Base-by-base conservation (phyloP, 2,329 filamentous ascomycete genomes). In the Phyllachora maydis region DNA sequence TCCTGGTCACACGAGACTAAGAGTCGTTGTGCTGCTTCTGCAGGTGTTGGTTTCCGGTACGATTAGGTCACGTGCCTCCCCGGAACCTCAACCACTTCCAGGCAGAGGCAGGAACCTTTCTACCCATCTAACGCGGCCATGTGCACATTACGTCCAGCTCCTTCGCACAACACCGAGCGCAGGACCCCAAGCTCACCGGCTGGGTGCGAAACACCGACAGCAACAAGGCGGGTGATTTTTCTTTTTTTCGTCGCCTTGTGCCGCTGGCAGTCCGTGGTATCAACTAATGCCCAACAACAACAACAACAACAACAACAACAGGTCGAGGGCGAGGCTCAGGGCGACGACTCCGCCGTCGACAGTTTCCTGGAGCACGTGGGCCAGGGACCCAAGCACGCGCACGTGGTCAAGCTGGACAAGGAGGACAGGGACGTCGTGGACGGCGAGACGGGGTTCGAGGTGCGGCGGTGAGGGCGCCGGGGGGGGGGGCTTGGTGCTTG, bases 261-360 rank as follows among this genome's bases (percentile, higher is more conserved):
- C 19, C 16, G 11, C 11, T 12, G 5, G n/a, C n/a, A n/a, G n/a
- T n/a, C 21, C 13, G n/a, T n/a, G n/a, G n/a, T n/a, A n/a, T n/a
- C n/a, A n/a, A n/a, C 23, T 11, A 21, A 23, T 28, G 24, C 34
- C 37, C 17, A 4, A 18, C 24, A 16, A 5, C 3, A 10, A n/a
- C 10, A 16, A 2, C n/a, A n/a, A n/a, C n/a, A n/a, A n/a, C n/a
- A n/a, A n/a, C n/a, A n/a, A n/a, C n/a, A 9, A 6, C 22, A 92
- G 79, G 83, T 95, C 22, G 68, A 79, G 40, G 85, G 85, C 14
- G 83, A 93, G 49, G 82, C 73, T 4, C 85, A 95, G 43, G 83
- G 81, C 15, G 56, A 63, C 2, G 57, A 69, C 2, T 59, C 66
- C 1, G 48, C 59, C 3, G 43, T 95, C 14, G 48, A 67, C 24